phyloP scores from a whole-genome alignment of 2,329 filamentous ascomycete species.

The Rachicladosporium sp. region DNA sequence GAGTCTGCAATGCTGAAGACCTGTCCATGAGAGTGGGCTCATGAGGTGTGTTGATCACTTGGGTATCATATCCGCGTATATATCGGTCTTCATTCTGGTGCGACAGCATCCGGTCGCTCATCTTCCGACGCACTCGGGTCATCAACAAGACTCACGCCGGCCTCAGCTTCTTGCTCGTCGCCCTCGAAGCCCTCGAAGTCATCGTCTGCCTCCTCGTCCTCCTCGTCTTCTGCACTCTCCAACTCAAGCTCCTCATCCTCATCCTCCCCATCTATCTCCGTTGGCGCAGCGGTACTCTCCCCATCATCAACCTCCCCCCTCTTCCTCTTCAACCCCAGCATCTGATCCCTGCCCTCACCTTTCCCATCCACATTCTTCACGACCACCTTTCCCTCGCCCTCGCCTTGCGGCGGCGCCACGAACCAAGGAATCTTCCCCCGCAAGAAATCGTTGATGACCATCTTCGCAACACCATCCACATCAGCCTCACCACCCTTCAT shows the following conservation, averaged over 20 bases:
- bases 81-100: no score
- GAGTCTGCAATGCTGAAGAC: no score
- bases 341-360: conserved; percentile 59
- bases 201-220: conserved; percentile 12
- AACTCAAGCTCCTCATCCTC: conserved; percentile 23
- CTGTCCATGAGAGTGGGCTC: no score
- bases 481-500: conserved; percentile 91
- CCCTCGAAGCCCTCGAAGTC: conserved; percentile 21
- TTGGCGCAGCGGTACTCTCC: conserved; percentile 6
- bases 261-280: conserved; percentile 6
- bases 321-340: conserved; percentile 74
- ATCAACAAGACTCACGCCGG: conserved; percentile 5
- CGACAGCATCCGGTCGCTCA: no score
- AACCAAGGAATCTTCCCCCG: conserved; percentile 96
- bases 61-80: no score
- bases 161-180: conserved; percentile 1
- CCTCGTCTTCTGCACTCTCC: conserved; percentile 12
- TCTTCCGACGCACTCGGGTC: not conserved
- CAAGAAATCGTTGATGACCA: conserved; percentile 93
- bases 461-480: conserved; percentile 87
- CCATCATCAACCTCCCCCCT: conserved; percentile 30
- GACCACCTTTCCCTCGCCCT: conserved; percentile 20
- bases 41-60: no score
- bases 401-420: conserved; percentile 55
- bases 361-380: conserved; percentile 41